A percentile compares a stretch with the other conserved stretches of the same genome.
These are phyloP conservation scores for Tulasnella sp. DNA, from an alignment of 768 basidiomycete species.

Conservation along the genomic window DNA sequence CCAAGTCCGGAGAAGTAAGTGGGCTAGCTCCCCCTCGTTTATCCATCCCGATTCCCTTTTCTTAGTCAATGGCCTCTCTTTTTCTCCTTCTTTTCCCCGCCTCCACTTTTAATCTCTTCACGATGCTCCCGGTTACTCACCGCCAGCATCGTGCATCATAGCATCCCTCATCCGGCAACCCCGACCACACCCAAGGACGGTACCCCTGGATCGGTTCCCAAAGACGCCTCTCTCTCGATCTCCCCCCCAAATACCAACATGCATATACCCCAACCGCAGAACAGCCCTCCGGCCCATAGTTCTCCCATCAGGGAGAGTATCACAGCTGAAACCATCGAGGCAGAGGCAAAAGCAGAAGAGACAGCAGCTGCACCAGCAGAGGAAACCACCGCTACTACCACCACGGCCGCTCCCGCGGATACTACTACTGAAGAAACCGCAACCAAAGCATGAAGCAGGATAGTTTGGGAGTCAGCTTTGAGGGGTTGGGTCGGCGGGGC, in stretches of 20 bases:
- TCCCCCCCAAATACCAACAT: constrained; percentile 30
- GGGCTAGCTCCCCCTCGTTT: constrained; percentile 20
- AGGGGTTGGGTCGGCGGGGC: neutral
- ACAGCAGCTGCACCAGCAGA: neutral
- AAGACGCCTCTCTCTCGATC: constrained; percentile 25
- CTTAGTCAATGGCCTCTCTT: neutral
- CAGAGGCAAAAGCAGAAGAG: neutral
- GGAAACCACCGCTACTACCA: neutral
- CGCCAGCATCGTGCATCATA: constrained; percentile 2
- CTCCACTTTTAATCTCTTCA: constrained; percentile 1
- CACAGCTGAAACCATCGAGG: constrained; percentile 9
- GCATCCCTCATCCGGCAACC: constrained; percentile 24
- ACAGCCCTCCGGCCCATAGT: constrained; percentile 32
- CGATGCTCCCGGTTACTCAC: constrained; percentile 7
- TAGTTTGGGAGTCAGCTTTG: constrained; percentile 2
- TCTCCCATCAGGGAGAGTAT: constrained; percentile 34
- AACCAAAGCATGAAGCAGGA: neutral
- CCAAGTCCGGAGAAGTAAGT: constrained; percentile 96
- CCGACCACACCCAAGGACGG: constrained; percentile 23
- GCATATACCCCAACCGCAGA: constrained; percentile 16
- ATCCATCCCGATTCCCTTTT: constrained; percentile 27
- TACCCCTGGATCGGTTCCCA: neutral
- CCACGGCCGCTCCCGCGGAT: neutral
- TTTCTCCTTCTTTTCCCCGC: neutral
- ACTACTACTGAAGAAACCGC: neutral